Conservation (phyloP, 768 basidiomycete species). For the Sarcodon sp. region DNA sequence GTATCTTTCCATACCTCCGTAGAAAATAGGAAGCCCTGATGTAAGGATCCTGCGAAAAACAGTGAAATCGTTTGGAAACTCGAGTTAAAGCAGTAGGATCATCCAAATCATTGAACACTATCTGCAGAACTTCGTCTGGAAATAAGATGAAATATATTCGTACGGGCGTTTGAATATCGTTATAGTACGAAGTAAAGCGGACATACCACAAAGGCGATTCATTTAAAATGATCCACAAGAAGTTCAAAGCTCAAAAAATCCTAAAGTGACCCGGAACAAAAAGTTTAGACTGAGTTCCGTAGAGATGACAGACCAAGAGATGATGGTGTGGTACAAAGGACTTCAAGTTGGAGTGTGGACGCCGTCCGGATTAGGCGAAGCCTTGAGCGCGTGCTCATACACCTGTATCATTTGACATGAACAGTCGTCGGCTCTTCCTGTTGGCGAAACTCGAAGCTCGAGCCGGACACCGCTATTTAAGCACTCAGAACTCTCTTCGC, state of each 20-base stretch:
- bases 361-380: too few species aligned
- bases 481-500: too few species aligned
- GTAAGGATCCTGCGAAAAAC: conserved; percentile 61
- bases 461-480: too few species aligned
- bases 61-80: conserved; percentile 42
- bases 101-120: conserved; percentile 60
- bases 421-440: too few species aligned
- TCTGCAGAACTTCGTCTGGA: conserved; percentile 53
- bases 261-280: neutral
- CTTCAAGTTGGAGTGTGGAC: too few species aligned
- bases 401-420: too few species aligned
- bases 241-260: neutral
- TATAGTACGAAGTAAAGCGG: conserved; percentile 2
- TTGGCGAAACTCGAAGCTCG: too few species aligned
- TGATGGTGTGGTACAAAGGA: neutral
- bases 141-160: neutral
- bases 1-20: conserved; percentile 51
- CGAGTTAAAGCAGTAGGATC: conserved; percentile 50
- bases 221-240: conserved; percentile 16
- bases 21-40: conserved; percentile 72
- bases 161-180: neutral
- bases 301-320: neutral
- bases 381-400: too few species aligned
- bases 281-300: too few species aligned
- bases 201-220: conserved; percentile 59